phyloP scores from a whole-genome alignment of 768 basidiomycete genomes.

The Boletus barrowsii region DNA sequence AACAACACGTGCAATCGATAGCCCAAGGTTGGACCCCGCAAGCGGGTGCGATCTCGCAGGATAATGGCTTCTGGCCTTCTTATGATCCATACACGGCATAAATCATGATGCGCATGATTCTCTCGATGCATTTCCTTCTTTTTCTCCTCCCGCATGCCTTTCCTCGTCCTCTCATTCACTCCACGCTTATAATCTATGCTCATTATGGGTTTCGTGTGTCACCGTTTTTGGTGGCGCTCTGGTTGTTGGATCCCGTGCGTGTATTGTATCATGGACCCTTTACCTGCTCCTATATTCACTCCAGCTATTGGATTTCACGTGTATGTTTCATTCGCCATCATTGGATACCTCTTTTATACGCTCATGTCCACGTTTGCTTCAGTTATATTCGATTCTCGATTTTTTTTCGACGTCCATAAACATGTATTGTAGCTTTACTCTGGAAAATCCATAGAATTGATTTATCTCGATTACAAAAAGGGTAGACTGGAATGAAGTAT shows the following conservation, averaged over 20 bases:
- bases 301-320: not conserved
- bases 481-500: no score
- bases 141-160: not conserved
- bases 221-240: not conserved
- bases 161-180: not conserved
- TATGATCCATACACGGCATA: constrained; percentile 26
- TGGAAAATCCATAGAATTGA: not conserved
- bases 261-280: constrained; percentile 12
- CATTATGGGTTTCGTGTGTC: not conserved
- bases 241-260: constrained; percentile 6
- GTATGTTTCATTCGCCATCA: not conserved
- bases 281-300: not conserved
- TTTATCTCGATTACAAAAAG: not conserved
- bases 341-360: constrained; percentile 3
- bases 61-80: constrained; percentile 23
- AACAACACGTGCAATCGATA: constrained; percentile 14
- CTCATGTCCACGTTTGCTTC: not conserved
- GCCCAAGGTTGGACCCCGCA: constrained; percentile 20
- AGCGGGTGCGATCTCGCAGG: constrained; percentile 12
- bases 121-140: not conserved
- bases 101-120: constrained; percentile 1
- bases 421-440: not conserved
- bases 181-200: constrained; percentile 2
- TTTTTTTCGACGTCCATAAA: not conserved
- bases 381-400: not conserved